Evolutionary conservation across 768 basidiomycete genomes (phyloP).

Genomic region (Suillus placidus): DNA sequence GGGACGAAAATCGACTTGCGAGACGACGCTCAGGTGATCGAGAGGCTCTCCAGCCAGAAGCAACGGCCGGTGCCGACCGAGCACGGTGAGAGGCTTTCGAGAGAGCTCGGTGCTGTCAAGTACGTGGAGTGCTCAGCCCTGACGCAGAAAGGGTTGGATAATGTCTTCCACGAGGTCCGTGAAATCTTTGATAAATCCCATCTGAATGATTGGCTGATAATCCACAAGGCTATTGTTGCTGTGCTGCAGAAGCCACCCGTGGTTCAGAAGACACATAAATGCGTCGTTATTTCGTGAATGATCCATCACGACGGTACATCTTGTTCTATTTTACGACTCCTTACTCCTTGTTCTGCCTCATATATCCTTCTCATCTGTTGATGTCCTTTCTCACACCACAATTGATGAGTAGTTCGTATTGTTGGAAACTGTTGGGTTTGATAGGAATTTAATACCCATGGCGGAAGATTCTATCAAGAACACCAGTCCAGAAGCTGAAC

Average conservation of each 20-base stretch:
- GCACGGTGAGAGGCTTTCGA: slow-evolving; percentile 91
- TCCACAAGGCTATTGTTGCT: slow-evolving; percentile 89
- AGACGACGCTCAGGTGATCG: slow-evolving; percentile 89
- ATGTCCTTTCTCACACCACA: slow-evolving; percentile 7
- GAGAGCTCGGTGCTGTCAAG: slow-evolving; percentile 97
- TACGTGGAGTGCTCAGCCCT: slow-evolving; percentile 99
- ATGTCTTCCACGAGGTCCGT: slow-evolving; percentile 98
- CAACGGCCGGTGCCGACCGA: slow-evolving; percentile 89
- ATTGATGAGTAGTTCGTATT: slow-evolving; percentile 38
- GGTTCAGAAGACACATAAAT: slow-evolving; percentile 76
- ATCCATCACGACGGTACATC: slow-evolving; percentile 26
- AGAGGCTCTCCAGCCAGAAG: slow-evolving; percentile 95
- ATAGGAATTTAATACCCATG: slow-evolving; percentile 40
- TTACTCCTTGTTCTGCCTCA: slow-evolving; percentile 35
- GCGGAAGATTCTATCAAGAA: slow-evolving; percentile 13
- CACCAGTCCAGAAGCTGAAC: too few species aligned
- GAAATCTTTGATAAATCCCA: slow-evolving; percentile 4
- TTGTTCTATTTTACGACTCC: slow-evolving; percentile 39
- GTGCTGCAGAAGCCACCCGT: slow-evolving; percentile 93
- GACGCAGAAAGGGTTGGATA: slow-evolving; percentile 99
- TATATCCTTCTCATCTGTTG: slow-evolving; percentile 41
- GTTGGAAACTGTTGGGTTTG: slow-evolving; percentile 31
- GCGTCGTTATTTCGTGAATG: slow-evolving; percentile 77
- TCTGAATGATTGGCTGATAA: slow-evolving; percentile 12
- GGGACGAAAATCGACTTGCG: slow-evolving; percentile 97